These are phyloP conservation scores for Rubroshorea leprosula DNA, from an alignment of 345 rosid species.

Conservation along the genomic window DNA sequence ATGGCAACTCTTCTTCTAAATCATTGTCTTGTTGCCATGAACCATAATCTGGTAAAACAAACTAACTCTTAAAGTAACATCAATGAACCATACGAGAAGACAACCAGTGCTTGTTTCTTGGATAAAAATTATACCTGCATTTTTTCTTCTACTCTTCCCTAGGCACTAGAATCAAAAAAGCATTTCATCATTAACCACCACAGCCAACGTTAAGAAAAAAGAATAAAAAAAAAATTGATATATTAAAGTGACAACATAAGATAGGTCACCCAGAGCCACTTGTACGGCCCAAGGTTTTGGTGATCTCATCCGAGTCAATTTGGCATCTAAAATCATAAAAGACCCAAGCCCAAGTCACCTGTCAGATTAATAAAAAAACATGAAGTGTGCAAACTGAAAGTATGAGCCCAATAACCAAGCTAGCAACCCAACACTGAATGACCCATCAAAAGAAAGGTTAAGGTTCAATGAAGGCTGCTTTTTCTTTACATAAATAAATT, in stretches of 20 bases:
- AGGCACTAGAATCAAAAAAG: slow-evolving; percentile 28
- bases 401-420: no score
- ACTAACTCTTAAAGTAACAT: background rate
- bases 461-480: background rate
- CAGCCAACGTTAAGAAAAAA: background rate
- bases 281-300: background rate
- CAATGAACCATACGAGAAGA: background rate
- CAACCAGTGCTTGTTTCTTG: slow-evolving; percentile 20
- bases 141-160: slow-evolving; percentile 30
- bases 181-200: background rate
- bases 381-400: background rate
- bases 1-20: slow-evolving; percentile 8
- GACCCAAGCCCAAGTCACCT: no score
- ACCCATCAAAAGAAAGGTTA: background rate
- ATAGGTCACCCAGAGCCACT: background rate
- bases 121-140: no score
- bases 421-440: no score
- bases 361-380: no score
- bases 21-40: slow-evolving; percentile 9
- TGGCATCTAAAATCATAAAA: no score
- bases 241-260: background rate
- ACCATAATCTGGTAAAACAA: slow-evolving; percentile 2
- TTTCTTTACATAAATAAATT: background rate
- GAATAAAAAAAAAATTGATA: background rate
- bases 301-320: no score